phyloP scores from a whole-genome alignment of 192 early-diverging fungal genomes.

The Coemansia sp. region DNA sequence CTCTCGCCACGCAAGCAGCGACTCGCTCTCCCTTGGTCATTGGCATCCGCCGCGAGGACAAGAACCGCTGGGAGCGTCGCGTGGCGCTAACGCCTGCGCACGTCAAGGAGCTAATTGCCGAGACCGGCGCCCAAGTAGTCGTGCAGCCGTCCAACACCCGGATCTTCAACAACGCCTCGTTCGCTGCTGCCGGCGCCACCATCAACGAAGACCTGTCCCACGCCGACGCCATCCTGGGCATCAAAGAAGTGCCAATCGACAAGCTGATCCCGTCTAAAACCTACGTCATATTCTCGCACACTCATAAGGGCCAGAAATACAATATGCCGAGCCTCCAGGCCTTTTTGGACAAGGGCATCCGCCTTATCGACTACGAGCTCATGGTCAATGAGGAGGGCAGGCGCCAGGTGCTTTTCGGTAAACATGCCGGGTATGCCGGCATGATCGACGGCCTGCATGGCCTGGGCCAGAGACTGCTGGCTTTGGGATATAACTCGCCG shows the following conservation, averaged over 20 bases:
- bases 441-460: constrained; percentile 93
- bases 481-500: constrained; percentile 91
- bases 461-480: constrained; percentile 87
- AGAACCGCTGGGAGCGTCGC: constrained; percentile 96
- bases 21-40: constrained; percentile 48
- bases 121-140: constrained; percentile 79
- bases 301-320: constrained; percentile 94
- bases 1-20: constrained; percentile 22
- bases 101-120: constrained; percentile 79
- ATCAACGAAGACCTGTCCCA: constrained; percentile 83
- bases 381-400: constrained; percentile 73
- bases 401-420: constrained; percentile 90
- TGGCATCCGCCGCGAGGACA: constrained; percentile 92
- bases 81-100: constrained; percentile 87
- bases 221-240: constrained; percentile 92
- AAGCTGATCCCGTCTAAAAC: constrained; percentile 86
- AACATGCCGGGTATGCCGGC: constrained; percentile 92
- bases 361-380: constrained; percentile 95
- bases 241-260: constrained; percentile 91
- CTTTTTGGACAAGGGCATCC: constrained; percentile 88
- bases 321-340: constrained; percentile 90
- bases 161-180: constrained; percentile 86
- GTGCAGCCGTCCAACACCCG: constrained; percentile 94
- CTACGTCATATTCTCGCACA: constrained; percentile 95
- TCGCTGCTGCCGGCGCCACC: constrained; percentile 79